Percentiles rank a stretch among this genome's conserved stretches.
phyloP scores from a whole-genome alignment of 352 stramenopile genomes.

The Elongisporangium undulatum region DNA sequence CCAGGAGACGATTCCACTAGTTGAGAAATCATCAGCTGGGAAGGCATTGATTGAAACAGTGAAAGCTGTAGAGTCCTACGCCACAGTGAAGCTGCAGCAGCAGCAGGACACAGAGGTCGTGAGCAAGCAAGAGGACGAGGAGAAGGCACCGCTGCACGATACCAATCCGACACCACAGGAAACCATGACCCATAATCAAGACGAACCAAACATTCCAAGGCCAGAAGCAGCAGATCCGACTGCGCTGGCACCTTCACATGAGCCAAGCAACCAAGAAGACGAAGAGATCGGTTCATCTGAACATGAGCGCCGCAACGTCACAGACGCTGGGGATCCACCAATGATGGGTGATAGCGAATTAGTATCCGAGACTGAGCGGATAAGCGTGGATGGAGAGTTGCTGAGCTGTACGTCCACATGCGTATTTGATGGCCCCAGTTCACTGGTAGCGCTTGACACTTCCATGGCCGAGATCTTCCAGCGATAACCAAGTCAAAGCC shows the following conservation, averaged over 20 bases:
- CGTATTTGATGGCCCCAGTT: conserved; percentile 24
- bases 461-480: conserved; percentile 15
- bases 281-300: background rate
- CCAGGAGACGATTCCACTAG: background rate
- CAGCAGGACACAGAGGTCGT: background rate
- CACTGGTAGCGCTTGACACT: conserved; percentile 19
- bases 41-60: background rate
- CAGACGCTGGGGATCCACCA: conserved; percentile 11
- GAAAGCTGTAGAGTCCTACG: background rate
- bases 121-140: background rate
- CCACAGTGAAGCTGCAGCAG: background rate
- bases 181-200: background rate
- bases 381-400: conserved; percentile 12
- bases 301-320: background rate
- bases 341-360: conserved; percentile 24
- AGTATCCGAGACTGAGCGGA: conserved; percentile 4
- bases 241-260: too few relatives aligned
- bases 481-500: background rate
- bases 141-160: background rate
- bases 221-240: background rate
- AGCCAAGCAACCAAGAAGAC: background rate
- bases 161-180: background rate
- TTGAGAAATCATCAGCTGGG: background rate
- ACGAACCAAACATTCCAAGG: background rate
- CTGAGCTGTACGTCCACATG: conserved; percentile 21